Evolutionary conservation across 805 yeast genomes (phyloP), one percentile per base, ranked within the genome.

Genomic region (Barnettozyma pratensis): DNA sequence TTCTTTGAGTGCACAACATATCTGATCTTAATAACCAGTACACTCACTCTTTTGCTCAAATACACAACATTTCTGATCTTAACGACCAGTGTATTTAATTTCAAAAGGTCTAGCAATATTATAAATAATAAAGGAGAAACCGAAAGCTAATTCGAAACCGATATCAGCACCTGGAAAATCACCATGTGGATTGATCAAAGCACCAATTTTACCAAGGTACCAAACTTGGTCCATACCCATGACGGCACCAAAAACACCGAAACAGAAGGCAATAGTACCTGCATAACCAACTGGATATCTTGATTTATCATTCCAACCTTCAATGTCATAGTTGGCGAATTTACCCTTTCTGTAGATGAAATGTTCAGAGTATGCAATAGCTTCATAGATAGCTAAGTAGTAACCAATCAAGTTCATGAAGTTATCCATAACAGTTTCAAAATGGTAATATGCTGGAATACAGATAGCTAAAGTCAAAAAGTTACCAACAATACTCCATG

Each of bases 391-490:
- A 51, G 96, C 87, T 63, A 90, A 75, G 79, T 92, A 90, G 76
- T 91, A 91, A 56, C 87, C 92, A 67, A 91, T 89, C 65, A 90
- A 71, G 72, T 87, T 82, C 97, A 91, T 89, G 71, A 91, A 91
- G 70, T 87, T 81, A 50, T 77, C 75, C 85, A 91, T 85, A 60
- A 87, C 90, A 4, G 65, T 59, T 49, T 74, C 79, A 66, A 91
- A 89, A 53, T 76, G 65, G 73, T 85, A 84, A 72, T 84, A 86
- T 44, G 87, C 96, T 43, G 96, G 96, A 57, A 90, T 90, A 61
- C 96, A 81, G 61, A 91, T 84, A 45, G 90, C 97, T 65, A 91
- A 76, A 35, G 92, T 80, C 42, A 80, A 77, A 54, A 77, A 81
- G 68, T 87, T 85, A 61, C 91, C 96, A 47, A 73, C 64, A 42